Conservation (phyloP, 306 rosid genomes). For the Mucuna pruriens region DNA sequence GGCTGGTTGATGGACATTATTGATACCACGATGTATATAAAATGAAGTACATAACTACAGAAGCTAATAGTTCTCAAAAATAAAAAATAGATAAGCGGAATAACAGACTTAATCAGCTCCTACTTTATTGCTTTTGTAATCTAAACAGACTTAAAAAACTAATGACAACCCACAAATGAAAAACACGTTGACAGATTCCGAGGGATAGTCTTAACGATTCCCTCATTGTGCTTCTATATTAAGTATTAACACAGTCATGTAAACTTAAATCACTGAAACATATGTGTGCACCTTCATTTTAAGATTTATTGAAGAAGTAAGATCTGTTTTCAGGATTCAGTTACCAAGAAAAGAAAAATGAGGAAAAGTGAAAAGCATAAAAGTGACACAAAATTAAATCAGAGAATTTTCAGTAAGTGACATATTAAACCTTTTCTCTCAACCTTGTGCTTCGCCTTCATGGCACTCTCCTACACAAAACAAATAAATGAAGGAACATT, state of each 20-base stretch:
- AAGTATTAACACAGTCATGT: background rate
- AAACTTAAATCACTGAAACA: constrained; percentile 10
- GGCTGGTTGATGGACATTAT: background rate
- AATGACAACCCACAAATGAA: background rate
- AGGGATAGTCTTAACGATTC: background rate
- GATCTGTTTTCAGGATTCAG: background rate
- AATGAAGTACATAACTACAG: background rate
- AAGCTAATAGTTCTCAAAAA: background rate
- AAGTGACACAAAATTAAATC: constrained; percentile 4
- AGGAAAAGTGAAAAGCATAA: constrained; percentile 22
- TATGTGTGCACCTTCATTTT: background rate
- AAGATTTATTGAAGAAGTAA: constrained; percentile 4
- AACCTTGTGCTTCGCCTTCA: constrained; percentile 46
- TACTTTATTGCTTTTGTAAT: background rate
- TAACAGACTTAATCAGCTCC: background rate
- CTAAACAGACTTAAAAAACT: background rate
- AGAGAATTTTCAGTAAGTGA: constrained; percentile 34
- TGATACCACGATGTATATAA: background rate
- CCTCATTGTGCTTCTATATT: background rate
- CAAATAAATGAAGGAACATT: background rate
- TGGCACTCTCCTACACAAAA: constrained; percentile 52
- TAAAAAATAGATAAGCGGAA: background rate
- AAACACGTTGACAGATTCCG: background rate
- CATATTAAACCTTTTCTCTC: constrained; percentile 63
- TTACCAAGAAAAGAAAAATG: background rate